Conservation (phyloP, 257 asterid genomes). For the Paraleonurus japonicus region DNA sequence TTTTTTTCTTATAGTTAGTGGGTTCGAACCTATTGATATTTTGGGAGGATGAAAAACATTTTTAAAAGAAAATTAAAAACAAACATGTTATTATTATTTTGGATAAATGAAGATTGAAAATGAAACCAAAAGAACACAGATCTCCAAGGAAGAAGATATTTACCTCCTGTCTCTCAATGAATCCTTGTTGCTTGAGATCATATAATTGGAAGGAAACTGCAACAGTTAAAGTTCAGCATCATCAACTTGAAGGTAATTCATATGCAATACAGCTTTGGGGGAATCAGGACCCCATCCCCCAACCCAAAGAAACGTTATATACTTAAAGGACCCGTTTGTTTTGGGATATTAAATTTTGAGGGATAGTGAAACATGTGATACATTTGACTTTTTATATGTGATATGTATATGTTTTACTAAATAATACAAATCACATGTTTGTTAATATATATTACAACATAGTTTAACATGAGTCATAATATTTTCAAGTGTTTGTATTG, state of each 20-base stretch:
- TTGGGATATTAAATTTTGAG: too few relatives aligned
- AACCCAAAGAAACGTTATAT: not conserved
- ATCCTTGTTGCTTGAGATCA: slow-evolving; percentile 93
- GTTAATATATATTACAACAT: too few relatives aligned
- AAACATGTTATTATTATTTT: not conserved
- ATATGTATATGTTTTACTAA: too few relatives aligned
- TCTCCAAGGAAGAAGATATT: slow-evolving; percentile 10
- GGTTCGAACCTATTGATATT: not conserved
- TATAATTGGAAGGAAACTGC: slow-evolving; percentile 81
- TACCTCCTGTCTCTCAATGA: slow-evolving; percentile 88
- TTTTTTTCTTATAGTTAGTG: not conserved
- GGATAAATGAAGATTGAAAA: not conserved
- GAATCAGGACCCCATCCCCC: not conserved
- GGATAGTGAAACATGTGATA: too few relatives aligned
- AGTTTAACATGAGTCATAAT: too few relatives aligned
- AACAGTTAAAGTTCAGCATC: slow-evolving; percentile 28
- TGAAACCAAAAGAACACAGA: slow-evolving; percentile 1
- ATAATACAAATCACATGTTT: too few relatives aligned
- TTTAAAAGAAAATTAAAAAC: not conserved
- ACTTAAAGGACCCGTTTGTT: too few relatives aligned
- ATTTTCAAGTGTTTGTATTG: too few relatives aligned
- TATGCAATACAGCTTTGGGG: not conserved
- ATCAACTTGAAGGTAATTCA: slow-evolving; percentile 29
- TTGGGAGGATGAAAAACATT: not conserved
- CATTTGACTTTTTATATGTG: too few relatives aligned